These are phyloP conservation scores for Schwanniomyces pseudopolymorphus DNA, from an alignment of 805 yeast genomes.

Conservation along the genomic window DNA sequence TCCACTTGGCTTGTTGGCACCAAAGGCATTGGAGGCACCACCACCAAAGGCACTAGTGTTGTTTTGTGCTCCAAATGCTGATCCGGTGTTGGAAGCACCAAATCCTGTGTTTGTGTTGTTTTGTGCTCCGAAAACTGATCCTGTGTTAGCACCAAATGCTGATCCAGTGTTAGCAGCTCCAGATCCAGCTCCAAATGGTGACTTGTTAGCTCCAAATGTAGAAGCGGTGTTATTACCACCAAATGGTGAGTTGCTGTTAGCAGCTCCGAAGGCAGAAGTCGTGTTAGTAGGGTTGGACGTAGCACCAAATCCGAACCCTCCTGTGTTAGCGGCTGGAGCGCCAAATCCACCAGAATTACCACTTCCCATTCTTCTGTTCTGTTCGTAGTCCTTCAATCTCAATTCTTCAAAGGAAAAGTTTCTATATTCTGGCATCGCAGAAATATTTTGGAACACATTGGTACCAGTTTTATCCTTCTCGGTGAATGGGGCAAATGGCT, in stretches of 20 bases:
- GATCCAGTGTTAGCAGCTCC: constrained; percentile 7
- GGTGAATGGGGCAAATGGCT: constrained; percentile 64
- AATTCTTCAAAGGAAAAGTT: constrained; percentile 84
- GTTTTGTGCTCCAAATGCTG: constrained; percentile 19
- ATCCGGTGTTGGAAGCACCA: constrained; percentile 5
- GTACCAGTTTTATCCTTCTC: constrained; percentile 73
- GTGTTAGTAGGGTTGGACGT: constrained; percentile 6
- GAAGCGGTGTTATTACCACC: constrained; percentile 17
- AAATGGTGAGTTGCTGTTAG: constrained; percentile 19
- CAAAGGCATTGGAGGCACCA: constrained; percentile 21
- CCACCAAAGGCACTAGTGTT: constrained; percentile 24
- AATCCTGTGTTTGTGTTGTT: constrained; percentile 18
- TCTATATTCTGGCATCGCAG: constrained; percentile 88
- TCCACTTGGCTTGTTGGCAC: constrained; percentile 25
- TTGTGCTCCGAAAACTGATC: constrained; percentile 32
- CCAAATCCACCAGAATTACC: constrained; percentile 34
- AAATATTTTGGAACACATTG: constrained; percentile 64
- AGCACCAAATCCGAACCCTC: constrained; percentile 21
- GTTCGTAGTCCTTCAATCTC: constrained; percentile 83
- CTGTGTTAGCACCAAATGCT: constrained; percentile 38
- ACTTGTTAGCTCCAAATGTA: constrained; percentile 22
- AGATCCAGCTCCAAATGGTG: constrained; percentile 26
- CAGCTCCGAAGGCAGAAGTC: constrained; percentile 19
- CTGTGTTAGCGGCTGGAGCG: constrained; percentile 19
- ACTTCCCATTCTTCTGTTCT: constrained; percentile 62